Percentiles rank a stretch among this genome's conserved stretches.
phyloP scores from a whole-genome alignment of 2,329 filamentous ascomycete genomes.

The Talaromyces funiculosus region DNA sequence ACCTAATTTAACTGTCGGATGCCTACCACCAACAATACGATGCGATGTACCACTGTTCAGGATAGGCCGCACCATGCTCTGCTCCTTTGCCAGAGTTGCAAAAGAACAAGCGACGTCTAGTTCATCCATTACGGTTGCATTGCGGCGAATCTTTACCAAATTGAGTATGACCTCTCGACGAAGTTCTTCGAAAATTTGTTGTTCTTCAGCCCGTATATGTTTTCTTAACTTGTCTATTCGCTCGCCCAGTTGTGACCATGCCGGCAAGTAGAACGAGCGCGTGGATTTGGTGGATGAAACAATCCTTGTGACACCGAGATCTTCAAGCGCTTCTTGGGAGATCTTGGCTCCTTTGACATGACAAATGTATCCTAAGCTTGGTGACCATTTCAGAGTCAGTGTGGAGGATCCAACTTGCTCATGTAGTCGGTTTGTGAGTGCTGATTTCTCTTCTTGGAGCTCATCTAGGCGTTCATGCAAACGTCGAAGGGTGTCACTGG shows the following conservation, averaged over 20 bases:
- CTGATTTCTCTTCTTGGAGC: conserved; percentile 55
- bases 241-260: conserved; percentile 78
- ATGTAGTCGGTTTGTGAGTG: conserved; percentile 58
- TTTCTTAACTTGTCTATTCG: conserved; percentile 70
- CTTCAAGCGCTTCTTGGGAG: conserved; percentile 40
- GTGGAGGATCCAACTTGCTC: conserved; percentile 56
- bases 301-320: conserved; percentile 44
- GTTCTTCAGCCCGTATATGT: conserved; percentile 78
- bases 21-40: conserved; percentile 76
- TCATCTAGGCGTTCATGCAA: conserved; percentile 64
- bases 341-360: conserved; percentile 78
- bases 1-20: conserved; percentile 85
- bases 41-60: conserved; percentile 62
- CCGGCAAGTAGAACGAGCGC: conserved; percentile 72
- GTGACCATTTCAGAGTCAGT: conserved; percentile 78
- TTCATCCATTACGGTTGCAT: conserved; percentile 87
- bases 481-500: conserved; percentile 58
- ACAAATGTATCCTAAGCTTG: conserved; percentile 80
- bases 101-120: conserved; percentile 87
- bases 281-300: conserved; percentile 80
- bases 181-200: conserved; percentile 68
- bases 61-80: conserved; percentile 65
- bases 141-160: conserved; percentile 78
- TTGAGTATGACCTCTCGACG: conserved; percentile 72
- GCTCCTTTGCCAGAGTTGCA: conserved; percentile 69